Conservation (phyloP, 2,329 filamentous ascomycete species). For the Fusarium sp. region DNA sequence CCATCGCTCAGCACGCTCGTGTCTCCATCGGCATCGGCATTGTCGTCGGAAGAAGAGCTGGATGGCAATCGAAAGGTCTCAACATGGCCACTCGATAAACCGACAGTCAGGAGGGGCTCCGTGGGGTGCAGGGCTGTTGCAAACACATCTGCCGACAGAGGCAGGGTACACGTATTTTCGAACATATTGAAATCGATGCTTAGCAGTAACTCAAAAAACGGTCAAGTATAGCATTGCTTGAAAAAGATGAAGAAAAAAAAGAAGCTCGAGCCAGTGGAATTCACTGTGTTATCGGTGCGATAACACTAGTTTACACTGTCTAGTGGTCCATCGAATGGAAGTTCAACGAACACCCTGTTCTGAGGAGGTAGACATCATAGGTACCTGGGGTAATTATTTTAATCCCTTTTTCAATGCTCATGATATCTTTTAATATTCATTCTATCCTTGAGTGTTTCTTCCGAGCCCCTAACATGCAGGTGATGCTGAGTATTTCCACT, state of each 20-base stretch:
- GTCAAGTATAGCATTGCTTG: neutral
- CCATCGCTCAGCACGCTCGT: conserved; percentile 66
- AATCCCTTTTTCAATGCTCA: too few relatives aligned
- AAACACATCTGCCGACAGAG: conserved; percentile 87
- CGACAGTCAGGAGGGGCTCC: conserved; percentile 85
- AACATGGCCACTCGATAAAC: conserved; percentile 85
- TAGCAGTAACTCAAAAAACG: neutral
- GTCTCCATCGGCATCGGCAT: conserved; percentile 58
- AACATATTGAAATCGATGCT: conserved; percentile 67
- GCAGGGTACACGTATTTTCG: conserved; percentile 90
- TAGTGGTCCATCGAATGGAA: neutral
- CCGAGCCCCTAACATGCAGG: neutral
- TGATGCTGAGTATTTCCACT: neutral
- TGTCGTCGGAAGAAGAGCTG: conserved; percentile 60
- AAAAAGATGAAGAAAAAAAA: neutral
- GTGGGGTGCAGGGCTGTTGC: conserved; percentile 85
- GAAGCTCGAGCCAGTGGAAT: neutral
- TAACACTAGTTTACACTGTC: neutral
- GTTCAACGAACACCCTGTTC: neutral
- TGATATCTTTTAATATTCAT: neutral
- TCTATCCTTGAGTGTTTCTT: neutral
- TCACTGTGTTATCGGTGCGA: neutral
- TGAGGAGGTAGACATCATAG: neutral
- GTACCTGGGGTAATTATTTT: neutral
- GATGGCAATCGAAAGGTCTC: conserved; percentile 79